phyloP scores from a whole-genome alignment of 768 basidiomycete species.

The Chlorophyllum brunneum region DNA sequence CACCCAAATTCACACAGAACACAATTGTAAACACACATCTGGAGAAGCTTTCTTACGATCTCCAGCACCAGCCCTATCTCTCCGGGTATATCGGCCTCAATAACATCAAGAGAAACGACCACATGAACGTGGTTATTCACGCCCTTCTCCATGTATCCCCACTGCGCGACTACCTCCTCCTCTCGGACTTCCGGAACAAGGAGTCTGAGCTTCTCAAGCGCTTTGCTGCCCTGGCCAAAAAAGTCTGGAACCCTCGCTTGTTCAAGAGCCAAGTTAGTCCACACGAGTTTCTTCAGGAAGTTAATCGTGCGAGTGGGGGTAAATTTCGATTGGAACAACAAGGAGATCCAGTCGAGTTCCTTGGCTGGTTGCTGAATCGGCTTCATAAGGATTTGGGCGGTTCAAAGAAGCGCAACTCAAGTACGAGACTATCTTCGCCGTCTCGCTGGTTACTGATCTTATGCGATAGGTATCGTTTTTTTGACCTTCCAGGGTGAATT shows the following conservation, averaged over 20 bases:
- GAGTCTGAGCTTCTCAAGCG: conserved; percentile 86
- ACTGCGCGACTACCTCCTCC: conserved; percentile 81
- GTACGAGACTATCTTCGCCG: conserved; percentile 41
- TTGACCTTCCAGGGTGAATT: conserved; percentile 93
- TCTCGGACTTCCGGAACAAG: conserved; percentile 69
- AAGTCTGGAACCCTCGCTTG: conserved; percentile 92
- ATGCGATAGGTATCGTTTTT: conserved; percentile 78
- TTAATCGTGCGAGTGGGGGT: conserved; percentile 81
- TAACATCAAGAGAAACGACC: conserved; percentile 96
- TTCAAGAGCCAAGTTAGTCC: conserved; percentile 99
- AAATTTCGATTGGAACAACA: conserved; percentile 92
- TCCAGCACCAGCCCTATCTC: conserved; percentile 75
- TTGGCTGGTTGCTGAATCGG: conserved; percentile 92
- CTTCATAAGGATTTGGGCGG: conserved; percentile 93
- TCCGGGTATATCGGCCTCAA: conserved; percentile 96
- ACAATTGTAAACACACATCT: conserved; percentile 53
- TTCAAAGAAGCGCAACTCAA: conserved; percentile 88
- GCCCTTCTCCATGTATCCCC: conserved; percentile 88
- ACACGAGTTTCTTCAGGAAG: conserved; percentile 98
- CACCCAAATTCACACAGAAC: conserved; percentile 75
- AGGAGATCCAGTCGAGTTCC: conserved; percentile 94
- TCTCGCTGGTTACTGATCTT: conserved; percentile 15
- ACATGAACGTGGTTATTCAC: conserved; percentile 96
- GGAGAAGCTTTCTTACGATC: conserved; percentile 79
- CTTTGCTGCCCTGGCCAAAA: conserved; percentile 83